phyloP scores from a whole-genome alignment of 208 protist species.

The Porcisia deanei region DNA sequence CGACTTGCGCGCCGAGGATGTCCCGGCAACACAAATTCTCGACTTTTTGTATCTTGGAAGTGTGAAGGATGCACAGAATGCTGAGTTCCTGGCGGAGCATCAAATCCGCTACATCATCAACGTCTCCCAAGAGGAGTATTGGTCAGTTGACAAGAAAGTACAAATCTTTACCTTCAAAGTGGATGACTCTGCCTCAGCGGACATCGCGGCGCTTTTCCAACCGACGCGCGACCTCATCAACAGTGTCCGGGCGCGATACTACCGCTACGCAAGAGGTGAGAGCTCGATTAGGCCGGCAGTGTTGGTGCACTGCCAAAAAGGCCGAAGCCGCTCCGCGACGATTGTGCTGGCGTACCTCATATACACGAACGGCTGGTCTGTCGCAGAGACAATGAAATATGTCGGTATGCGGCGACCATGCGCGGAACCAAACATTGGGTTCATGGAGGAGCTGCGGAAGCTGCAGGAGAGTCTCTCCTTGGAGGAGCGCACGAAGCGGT shows the following conservation, averaged over 20 bases:
- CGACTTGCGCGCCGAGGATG: slow-evolving; percentile 21
- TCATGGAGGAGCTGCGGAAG: slow-evolving; percentile 70
- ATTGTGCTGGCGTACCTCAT: slow-evolving; percentile 89
- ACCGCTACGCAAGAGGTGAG: slow-evolving; percentile 19
- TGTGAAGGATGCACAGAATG: slow-evolving; percentile 76
- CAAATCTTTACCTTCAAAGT: slow-evolving; percentile 71
- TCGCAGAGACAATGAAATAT: slow-evolving; percentile 82
- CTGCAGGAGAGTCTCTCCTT: slow-evolving; percentile 64
- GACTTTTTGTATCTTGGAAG: slow-evolving; percentile 83
- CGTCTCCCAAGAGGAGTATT: slow-evolving; percentile 87
- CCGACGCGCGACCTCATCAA: slow-evolving; percentile 63
- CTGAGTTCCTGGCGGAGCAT: slow-evolving; percentile 58
- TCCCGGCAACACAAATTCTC: slow-evolving; percentile 61
- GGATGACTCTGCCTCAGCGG: slow-evolving; percentile 56
- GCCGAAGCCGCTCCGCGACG: slow-evolving; percentile 79
- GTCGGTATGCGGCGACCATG: slow-evolving; percentile 50
- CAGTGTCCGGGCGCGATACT: slow-evolving; percentile 50
- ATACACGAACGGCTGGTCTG: slow-evolving; percentile 78
- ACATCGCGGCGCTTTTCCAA: slow-evolving; percentile 66
- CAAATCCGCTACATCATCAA: slow-evolving; percentile 83
- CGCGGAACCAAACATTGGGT: slow-evolving; percentile 83
- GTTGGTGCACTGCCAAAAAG: slow-evolving; percentile 88
- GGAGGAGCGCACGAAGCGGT: slow-evolving; percentile 49
- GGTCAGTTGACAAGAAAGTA: slow-evolving; percentile 63
- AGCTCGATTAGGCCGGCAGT: slow-evolving; percentile 38